Evolutionary conservation across 345 rosid genomes (phyloP), one percentile per base, ranked within the genome.

Genomic region (Iberis pinnata): DNA sequence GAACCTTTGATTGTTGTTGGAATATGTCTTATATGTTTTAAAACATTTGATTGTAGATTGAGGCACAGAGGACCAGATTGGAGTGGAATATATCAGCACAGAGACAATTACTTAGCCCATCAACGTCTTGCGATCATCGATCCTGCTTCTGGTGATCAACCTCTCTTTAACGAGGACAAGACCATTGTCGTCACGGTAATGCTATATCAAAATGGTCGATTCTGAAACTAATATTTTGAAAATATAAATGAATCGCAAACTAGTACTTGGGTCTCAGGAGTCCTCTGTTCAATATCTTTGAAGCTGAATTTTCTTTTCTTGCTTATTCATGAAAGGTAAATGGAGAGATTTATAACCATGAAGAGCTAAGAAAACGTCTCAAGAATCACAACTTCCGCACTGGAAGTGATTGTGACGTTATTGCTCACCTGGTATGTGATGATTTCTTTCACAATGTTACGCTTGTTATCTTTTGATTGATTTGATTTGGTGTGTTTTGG

Each of bases 11-110:
- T 26, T 49, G 25, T 53, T 53, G 42, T 37, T 52, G 24, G 16
- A 53, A 44, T 43, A 41, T 31, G n/a, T 17, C 22, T 18, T 10
- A 1, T 35, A 7, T 59, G 10, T 32, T 38, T 2, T 13, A 6
- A 14, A 18, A 42, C 5, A 4, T 4, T 49, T 62, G 39, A 11
- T 11, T 46, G 52, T 67, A 92, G 98, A 65, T 72, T 92, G 79
- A 86, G 78, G 83, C 98, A 92, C 64, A 81, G 98, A 49, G 98
- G 98, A 29, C 98, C 98, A 5, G 98, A 92, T 69, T 92, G 98
- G 98, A 92, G 98, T 61, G 98, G 98, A 7, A 60, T 92, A 32
- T 81, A 80, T 48, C 96, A 89, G 60, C 60, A 80, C 16, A 86
- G 82, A 31, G 90, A 75, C 43, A 81, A 42, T 60, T 92, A 63